Conservation (phyloP, 306 rosid genomes). For the Prunus mira region DNA sequence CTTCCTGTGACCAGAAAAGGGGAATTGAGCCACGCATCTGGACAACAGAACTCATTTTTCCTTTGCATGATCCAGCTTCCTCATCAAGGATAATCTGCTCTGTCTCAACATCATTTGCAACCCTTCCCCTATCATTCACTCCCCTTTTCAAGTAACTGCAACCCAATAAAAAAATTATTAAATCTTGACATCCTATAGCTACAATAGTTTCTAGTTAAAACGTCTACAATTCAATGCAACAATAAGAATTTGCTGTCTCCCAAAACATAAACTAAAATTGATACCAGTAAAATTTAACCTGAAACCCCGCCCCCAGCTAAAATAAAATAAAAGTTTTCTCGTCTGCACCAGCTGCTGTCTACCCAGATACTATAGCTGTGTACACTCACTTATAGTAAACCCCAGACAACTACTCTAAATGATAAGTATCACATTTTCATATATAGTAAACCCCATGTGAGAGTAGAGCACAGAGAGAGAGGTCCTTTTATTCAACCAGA, state of each 20-base stretch:
- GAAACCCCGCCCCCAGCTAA: too few relatives aligned
- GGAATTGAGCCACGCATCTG: constrained; percentile 99
- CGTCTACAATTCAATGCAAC: background rate
- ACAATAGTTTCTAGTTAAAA: constrained; percentile 19
- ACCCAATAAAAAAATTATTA: constrained; percentile 4
- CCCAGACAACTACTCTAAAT: too few relatives aligned
- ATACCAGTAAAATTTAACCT: background rate
- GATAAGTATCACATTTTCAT: too few relatives aligned
- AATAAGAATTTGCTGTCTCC: background rate
- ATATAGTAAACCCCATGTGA: too few relatives aligned
- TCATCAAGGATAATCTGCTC: constrained; percentile 95
- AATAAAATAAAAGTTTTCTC: too few relatives aligned
- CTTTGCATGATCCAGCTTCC: constrained; percentile 85
- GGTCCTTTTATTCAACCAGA: too few relatives aligned
- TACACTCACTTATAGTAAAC: too few relatives aligned
- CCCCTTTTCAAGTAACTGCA: constrained; percentile 93
- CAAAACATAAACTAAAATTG: background rate
- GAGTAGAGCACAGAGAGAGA: too few relatives aligned
- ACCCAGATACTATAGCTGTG: too few relatives aligned
- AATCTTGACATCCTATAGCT: background rate
- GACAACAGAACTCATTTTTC: constrained; percentile 93
- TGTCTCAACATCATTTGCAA: constrained; percentile 99
- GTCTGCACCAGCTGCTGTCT: too few relatives aligned
- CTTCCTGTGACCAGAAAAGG: constrained; percentile 99
- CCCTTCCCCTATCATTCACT: constrained; percentile 92